Conservation (phyloP, 2,329 filamentous ascomycete genomes). For the Cylindrodendrum hubeiense region DNA sequence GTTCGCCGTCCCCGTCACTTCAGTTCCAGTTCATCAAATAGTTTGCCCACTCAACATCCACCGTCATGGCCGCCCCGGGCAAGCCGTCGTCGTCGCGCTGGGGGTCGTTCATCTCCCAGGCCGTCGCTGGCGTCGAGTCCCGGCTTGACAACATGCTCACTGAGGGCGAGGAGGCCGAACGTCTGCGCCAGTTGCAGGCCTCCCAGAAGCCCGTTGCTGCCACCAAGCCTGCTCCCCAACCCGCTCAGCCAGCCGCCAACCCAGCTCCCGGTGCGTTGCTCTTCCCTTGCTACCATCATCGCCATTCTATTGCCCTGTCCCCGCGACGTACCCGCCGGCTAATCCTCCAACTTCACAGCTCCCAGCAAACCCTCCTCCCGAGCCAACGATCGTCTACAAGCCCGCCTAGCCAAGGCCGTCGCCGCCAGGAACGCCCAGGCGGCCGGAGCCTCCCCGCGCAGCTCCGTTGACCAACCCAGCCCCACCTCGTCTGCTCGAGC, state of each 20-base stretch:
- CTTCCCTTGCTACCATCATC: slow-evolving; percentile 12
- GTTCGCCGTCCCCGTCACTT: neutral
- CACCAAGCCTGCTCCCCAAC: slow-evolving; percentile 18
- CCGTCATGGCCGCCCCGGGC: slow-evolving; percentile 61
- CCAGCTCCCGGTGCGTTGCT: slow-evolving; percentile 49
- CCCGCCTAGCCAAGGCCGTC: slow-evolving; percentile 88
- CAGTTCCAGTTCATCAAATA: no score
- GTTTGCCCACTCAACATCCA: slow-evolving; percentile 8
- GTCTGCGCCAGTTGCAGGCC: slow-evolving; percentile 11
- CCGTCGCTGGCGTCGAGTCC: slow-evolving; percentile 94
- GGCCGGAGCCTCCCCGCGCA: slow-evolving; percentile 48
- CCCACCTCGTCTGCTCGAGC: slow-evolving; percentile 45
- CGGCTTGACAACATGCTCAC: slow-evolving; percentile 91
- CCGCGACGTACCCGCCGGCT: neutral
- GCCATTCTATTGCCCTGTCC: neutral
- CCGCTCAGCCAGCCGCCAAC: slow-evolving; percentile 1
- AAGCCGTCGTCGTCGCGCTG: slow-evolving; percentile 71
- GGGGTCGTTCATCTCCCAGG: slow-evolving; percentile 87
- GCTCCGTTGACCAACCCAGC: slow-evolving; percentile 51
- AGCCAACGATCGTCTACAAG: slow-evolving; percentile 86
- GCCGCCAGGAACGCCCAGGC: slow-evolving; percentile 71
- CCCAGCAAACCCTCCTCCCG: slow-evolving; percentile 74
- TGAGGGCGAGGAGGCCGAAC: slow-evolving; percentile 71
- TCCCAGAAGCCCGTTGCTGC: slow-evolving; percentile 9
- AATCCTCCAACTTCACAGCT: slow-evolving; percentile 19